phyloP scores from a whole-genome alignment of 352 stramenopile species.

The Pythium chondricola region DNA sequence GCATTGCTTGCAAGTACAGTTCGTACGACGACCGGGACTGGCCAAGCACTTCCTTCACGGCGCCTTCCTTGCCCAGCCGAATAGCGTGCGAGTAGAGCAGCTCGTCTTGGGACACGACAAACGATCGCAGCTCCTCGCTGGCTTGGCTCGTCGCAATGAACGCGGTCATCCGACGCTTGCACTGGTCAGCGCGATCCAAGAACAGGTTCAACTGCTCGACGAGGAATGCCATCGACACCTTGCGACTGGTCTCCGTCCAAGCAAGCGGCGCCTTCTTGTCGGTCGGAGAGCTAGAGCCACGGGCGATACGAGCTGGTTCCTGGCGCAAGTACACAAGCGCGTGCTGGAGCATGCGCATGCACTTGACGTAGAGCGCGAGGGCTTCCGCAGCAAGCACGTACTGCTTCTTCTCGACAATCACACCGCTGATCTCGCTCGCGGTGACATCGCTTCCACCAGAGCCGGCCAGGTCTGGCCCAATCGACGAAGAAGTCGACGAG shows the following conservation, averaged over 20 bases:
- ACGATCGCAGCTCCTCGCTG: conserved; percentile 12
- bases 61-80: conserved; percentile 50
- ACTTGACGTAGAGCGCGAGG: conserved; percentile 65
- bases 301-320: conserved; percentile 20
- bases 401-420: conserved; percentile 34
- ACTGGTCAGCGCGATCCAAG: conserved; percentile 58
- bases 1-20: conserved; percentile 50
- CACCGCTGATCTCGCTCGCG: conserved; percentile 24
- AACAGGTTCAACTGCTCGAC: conserved; percentile 57
- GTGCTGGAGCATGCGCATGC: conserved; percentile 56
- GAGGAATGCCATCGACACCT: conserved; percentile 53
- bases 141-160: conserved; percentile 13
- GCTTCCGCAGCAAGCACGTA: conserved; percentile 57
- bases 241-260: conserved; percentile 46
- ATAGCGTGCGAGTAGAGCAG: conserved; percentile 59
- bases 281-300: conserved; percentile 4
- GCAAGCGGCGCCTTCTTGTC: conserved; percentile 9
- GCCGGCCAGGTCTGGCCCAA: conserved; percentile 25
- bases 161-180: conserved; percentile 41
- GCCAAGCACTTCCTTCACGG: conserved; percentile 64
- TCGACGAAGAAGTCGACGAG: conserved; percentile 42
- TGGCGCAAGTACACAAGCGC: conserved; percentile 57
- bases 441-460: conserved; percentile 25
- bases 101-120: conserved; percentile 47
- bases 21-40: conserved; percentile 48